phyloP scores from a whole-genome alignment of 2,329 filamentous ascomycete species.

The Aspergillus brasiliensis region DNA sequence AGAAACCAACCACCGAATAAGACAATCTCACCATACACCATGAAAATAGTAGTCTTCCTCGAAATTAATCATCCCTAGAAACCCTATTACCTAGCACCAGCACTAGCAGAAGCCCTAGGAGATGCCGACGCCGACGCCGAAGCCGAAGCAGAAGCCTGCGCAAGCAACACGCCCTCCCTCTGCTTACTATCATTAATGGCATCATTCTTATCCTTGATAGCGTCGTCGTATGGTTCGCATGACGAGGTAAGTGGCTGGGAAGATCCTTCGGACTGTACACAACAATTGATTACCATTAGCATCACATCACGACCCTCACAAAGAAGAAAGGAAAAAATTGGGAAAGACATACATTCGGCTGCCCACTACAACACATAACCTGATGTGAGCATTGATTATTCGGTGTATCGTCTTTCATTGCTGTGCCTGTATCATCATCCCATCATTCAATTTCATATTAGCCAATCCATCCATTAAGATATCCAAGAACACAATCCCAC shows the following conservation, averaged over 20 bases:
- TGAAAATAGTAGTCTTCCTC: no score
- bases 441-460: neutral
- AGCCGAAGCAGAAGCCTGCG: neutral
- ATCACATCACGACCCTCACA: no score
- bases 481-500: neutral
- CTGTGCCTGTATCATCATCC: slow-evolving; percentile 17
- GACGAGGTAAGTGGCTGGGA: neutral
- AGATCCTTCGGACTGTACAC: neutral
- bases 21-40: neutral
- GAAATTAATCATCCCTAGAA: neutral
- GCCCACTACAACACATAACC: slow-evolving; percentile 31
- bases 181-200: slow-evolving; percentile 9
- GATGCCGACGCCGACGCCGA: neutral
- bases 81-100: neutral
- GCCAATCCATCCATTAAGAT: neutral
- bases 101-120: neutral
- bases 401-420: slow-evolving; percentile 18
- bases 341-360: slow-evolving; percentile 9
- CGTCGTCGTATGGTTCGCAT: slow-evolving; percentile 24
- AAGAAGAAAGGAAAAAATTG: neutral
- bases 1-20: neutral
- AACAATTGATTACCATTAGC: no score
- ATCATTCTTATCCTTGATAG: slow-evolving; percentile 26
- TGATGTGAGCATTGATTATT: slow-evolving; percentile 22
- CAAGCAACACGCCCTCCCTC: neutral